Evolutionary conservation across 768 basidiomycete genomes (phyloP).

Genomic region (Tephrocybe sp.): DNA sequence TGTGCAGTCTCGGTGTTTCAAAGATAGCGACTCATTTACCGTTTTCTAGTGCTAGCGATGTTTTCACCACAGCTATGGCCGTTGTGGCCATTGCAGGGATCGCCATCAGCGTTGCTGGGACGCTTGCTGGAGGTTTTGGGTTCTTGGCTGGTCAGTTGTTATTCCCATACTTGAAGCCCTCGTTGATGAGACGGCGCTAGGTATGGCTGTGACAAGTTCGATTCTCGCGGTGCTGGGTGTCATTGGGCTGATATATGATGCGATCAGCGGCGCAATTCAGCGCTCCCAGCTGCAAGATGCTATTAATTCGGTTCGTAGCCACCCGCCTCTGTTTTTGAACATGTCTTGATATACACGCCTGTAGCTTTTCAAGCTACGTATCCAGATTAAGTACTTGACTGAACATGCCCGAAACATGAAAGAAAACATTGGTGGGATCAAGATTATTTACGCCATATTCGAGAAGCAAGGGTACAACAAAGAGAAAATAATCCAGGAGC

Average conservation of each 20-base stretch:
- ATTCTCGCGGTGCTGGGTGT: conserved; percentile 9
- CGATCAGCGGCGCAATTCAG: conserved; percentile 13
- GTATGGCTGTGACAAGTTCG: conserved; percentile 11
- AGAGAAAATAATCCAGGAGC: conserved; percentile 14
- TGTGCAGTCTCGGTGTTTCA: neutral
- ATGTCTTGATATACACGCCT: neutral
- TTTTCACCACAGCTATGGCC: conserved; percentile 15
- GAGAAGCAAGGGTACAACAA: conserved; percentile 14
- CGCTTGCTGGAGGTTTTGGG: conserved; percentile 16
- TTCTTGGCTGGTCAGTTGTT: conserved; percentile 14
- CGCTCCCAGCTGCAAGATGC: conserved; percentile 12
- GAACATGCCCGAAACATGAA: conserved; percentile 6
- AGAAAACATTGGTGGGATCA: conserved; percentile 10
- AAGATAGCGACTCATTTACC: neutral
- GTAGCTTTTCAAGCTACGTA: conserved; percentile 15
- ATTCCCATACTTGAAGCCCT: no score
- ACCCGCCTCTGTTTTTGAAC: neutral
- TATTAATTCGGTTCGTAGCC: conserved; percentile 7
- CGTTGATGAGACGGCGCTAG: neutral
- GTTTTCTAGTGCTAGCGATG: conserved; percentile 12
- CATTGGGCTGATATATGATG: conserved; percentile 12
- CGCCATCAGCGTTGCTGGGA: conserved; percentile 10
- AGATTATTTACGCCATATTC: conserved; percentile 13
- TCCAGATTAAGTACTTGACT: conserved; percentile 12
- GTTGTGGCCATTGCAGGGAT: conserved; percentile 14